These are phyloP conservation scores for Tetrapisispora fleetii DNA, from an alignment of 805 yeast species.

Conservation along the genomic window DNA sequence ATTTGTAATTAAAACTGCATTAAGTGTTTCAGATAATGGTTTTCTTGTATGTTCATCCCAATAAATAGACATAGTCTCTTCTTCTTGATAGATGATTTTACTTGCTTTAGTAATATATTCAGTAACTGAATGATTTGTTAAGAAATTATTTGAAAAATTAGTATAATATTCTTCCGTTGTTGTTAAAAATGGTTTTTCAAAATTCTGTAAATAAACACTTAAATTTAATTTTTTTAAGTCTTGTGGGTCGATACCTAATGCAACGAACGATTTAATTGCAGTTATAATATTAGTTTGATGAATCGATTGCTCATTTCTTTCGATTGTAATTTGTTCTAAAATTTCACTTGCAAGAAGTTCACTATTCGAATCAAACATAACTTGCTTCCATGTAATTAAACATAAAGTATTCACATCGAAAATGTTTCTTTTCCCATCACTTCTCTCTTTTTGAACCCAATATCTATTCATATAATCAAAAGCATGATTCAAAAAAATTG, in stretches of 20 bases:
- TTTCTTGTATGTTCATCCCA: slow-evolving; percentile 80
- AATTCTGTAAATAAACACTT: slow-evolving; percentile 68
- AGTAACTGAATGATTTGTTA: slow-evolving; percentile 69
- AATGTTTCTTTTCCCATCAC: slow-evolving; percentile 82
- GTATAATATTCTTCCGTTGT: slow-evolving; percentile 45
- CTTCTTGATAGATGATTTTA: slow-evolving; percentile 72
- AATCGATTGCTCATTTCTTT: slow-evolving; percentile 69
- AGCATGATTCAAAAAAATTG: slow-evolving; percentile 83
- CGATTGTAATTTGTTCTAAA: slow-evolving; percentile 62
- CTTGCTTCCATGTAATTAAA: slow-evolving; percentile 76
- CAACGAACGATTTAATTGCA: slow-evolving; percentile 79
- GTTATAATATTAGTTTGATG: slow-evolving; percentile 55
- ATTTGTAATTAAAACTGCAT: slow-evolving; percentile 63
- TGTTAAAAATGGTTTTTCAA: slow-evolving; percentile 67
- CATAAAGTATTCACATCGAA: slow-evolving; percentile 88
- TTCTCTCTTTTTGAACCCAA: slow-evolving; percentile 95
- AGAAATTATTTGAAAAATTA: slow-evolving; percentile 55
- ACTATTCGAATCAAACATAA: slow-evolving; percentile 62
- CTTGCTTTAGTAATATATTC: slow-evolving; percentile 87
- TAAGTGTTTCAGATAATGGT: slow-evolving; percentile 64
- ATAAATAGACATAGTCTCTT: slow-evolving; percentile 63
- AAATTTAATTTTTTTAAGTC: slow-evolving; percentile 80
- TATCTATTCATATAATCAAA: slow-evolving; percentile 93
- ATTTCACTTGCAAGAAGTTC: slow-evolving; percentile 57
- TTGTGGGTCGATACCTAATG: slow-evolving; percentile 81